These are phyloP conservation scores for Crithidia fasciculata DNA, from an alignment of 208 protist genomes.

Conservation along the genomic window DNA sequence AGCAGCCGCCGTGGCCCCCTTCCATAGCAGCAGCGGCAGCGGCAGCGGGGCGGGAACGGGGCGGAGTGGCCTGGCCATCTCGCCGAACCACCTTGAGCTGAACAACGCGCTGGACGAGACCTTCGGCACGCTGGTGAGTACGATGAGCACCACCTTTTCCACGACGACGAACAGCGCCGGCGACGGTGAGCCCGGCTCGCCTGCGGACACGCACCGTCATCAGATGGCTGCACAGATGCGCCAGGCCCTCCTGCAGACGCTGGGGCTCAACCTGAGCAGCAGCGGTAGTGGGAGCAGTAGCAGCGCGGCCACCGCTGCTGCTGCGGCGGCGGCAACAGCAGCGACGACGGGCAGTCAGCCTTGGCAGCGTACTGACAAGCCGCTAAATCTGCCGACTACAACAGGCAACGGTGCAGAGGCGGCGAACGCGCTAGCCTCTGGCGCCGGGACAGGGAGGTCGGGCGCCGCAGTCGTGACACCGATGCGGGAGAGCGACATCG, in stretches of 20 bases:
- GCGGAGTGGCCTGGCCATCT: neutral
- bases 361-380: neutral
- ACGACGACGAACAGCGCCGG: slow-evolving; percentile 19
- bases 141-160: slow-evolving; percentile 22
- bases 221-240: slow-evolving; percentile 17
- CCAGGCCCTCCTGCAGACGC: slow-evolving; percentile 17
- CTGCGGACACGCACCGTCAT: neutral
- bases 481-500: slow-evolving; percentile 3
- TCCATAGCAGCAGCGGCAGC: neutral
- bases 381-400: slow-evolving; percentile 4
- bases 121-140: slow-evolving; percentile 20
- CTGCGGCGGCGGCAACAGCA: no score
- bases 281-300: neutral
- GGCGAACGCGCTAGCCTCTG: neutral
- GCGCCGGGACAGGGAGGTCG: neutral
- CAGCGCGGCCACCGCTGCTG: neutral
- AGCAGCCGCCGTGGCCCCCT: neutral
- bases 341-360: no score
- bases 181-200: slow-evolving; percentile 2
- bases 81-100: slow-evolving; percentile 11
- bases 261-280: slow-evolving; percentile 1
- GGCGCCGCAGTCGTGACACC: neutral
- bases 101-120: slow-evolving; percentile 15
- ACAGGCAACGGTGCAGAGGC: slow-evolving; percentile 11
- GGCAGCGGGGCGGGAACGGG: neutral